Conservation (phyloP, 2,329 filamentous ascomycete genomes). For the Colletotrichum abscissum region DNA sequence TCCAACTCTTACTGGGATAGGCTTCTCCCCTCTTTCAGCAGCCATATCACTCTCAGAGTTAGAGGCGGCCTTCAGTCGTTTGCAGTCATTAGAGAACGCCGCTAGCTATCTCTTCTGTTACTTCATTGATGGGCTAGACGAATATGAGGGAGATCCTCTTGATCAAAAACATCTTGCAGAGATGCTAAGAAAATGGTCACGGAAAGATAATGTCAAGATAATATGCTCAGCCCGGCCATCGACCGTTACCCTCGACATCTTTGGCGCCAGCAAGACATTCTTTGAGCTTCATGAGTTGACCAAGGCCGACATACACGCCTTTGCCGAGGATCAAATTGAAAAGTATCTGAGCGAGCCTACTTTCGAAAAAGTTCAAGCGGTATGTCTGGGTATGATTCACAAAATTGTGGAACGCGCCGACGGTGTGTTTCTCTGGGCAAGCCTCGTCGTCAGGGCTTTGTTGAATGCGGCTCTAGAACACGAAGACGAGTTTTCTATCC, state of each 20-base stretch:
- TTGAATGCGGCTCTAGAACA: background rate
- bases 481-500: background rate
- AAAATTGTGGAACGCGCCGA: background rate
- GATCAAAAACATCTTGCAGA: background rate
- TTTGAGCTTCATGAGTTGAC: background rate
- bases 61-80: background rate
- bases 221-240: background rate
- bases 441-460: background rate
- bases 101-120: background rate
- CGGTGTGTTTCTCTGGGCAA: background rate
- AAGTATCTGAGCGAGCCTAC: background rate
- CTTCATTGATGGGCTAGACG: background rate
- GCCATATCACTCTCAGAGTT: background rate
- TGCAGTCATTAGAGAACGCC: background rate
- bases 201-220: background rate
- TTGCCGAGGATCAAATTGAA: too few species aligned
- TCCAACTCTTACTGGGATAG: background rate
- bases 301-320: background rate
- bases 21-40: background rate
- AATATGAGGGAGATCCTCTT: background rate
- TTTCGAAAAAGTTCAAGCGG: background rate
- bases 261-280: background rate
- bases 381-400: background rate
- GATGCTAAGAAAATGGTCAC: background rate
- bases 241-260: background rate